Evolutionary conservation across 768 basidiomycete genomes (phyloP).

Genomic region (Pilatotrama ljubarskyi): DNA sequence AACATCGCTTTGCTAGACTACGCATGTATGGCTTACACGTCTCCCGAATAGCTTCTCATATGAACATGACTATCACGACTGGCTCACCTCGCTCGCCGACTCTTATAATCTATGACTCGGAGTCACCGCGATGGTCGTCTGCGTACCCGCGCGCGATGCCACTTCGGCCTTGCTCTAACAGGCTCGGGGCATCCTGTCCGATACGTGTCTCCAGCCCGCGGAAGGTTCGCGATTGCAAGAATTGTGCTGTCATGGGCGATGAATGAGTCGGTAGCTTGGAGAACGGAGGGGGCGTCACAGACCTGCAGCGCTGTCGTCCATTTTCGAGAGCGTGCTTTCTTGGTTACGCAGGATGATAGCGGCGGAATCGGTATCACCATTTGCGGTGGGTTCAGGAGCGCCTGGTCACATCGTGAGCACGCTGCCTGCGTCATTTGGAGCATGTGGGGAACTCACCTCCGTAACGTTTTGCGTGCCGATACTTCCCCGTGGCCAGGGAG

Average conservation of each 20-base stretch:
- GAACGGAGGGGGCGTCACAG: conserved; percentile 19
- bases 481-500: conserved; percentile 84
- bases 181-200: conserved; percentile 76
- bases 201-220: conserved; percentile 77
- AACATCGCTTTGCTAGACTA: no score
- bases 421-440: not conserved
- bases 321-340: conserved; percentile 53
- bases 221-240: conserved; percentile 73
- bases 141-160: conserved; percentile 87
- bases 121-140: conserved; percentile 15
- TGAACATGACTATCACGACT: not conserved
- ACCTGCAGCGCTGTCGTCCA: conserved; percentile 75
- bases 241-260: conserved; percentile 48
- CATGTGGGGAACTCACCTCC: conserved; percentile 37
- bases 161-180: conserved; percentile 85
- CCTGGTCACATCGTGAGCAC: not conserved
- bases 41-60: not conserved
- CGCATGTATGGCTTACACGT: no score
- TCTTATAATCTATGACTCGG: not conserved
- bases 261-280: not conserved
- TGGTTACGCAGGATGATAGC: conserved; percentile 65
- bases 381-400: conserved; percentile 12
- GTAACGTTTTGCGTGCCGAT: conserved; percentile 75
- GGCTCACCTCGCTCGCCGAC: not conserved
- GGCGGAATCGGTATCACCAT: conserved; percentile 31